These are phyloP conservation scores for Suillus cothurnatus DNA, from an alignment of 768 basidiomycete genomes.

Conservation along the genomic window DNA sequence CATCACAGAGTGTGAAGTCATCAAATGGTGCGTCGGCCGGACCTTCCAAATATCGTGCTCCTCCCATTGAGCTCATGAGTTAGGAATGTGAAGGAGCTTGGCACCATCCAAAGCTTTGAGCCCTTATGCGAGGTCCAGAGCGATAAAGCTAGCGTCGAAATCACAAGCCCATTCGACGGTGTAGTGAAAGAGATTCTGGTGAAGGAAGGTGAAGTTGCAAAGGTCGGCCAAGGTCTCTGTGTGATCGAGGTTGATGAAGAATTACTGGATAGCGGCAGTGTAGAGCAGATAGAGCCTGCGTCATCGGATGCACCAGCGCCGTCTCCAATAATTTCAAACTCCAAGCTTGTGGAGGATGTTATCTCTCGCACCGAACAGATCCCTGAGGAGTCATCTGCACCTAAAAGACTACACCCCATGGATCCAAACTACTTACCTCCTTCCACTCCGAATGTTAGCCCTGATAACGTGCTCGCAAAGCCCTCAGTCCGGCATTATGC, in stretches of 20 bases:
- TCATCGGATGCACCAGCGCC: not conserved
- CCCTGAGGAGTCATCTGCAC: not conserved
- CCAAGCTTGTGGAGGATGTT: slow-evolving; percentile 16
- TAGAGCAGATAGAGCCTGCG: slow-evolving; percentile 17
- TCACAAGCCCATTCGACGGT: slow-evolving; percentile 85
- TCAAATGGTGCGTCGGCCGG: slow-evolving; percentile 69
- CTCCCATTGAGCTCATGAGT: not conserved
- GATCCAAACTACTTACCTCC: slow-evolving; percentile 52
- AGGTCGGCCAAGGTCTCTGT: slow-evolving; percentile 79
- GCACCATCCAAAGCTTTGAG: slow-evolving; percentile 64
- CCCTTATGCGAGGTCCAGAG: slow-evolving; percentile 83
- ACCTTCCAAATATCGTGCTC: slow-evolving; percentile 18
- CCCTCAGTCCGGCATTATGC: slow-evolving; percentile 83
- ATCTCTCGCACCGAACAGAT: not conserved
- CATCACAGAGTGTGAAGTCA: slow-evolving; percentile 88
- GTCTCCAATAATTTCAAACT: not conserved
- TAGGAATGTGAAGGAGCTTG: slow-evolving; percentile 65
- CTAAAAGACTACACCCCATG: slow-evolving; percentile 54
- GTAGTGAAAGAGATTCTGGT: slow-evolving; percentile 72
- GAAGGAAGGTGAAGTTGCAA: slow-evolving; percentile 80
- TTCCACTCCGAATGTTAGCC: slow-evolving; percentile 17
- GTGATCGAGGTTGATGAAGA: slow-evolving; percentile 81
- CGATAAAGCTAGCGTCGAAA: slow-evolving; percentile 90
- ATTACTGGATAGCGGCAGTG: slow-evolving; percentile 18
- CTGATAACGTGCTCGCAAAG: slow-evolving; percentile 57